Base-by-base conservation (phyloP, 2,329 filamentous ascomycete species). In the Calonectria hongkongensis region DNA sequence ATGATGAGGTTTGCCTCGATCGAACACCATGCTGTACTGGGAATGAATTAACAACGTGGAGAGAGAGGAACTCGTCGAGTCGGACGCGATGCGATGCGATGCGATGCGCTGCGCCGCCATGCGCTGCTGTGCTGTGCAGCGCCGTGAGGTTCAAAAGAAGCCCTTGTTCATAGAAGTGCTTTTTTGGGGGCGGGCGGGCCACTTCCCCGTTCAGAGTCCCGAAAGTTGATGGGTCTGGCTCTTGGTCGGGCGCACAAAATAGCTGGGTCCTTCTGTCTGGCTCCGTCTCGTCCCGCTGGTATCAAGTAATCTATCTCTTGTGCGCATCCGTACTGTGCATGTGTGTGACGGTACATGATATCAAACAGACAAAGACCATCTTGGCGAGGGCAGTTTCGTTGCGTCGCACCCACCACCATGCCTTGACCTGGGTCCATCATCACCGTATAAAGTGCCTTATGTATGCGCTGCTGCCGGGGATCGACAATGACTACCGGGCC, bases 401-500 rank as follows among this genome's bases (percentile, higher is more conserved):
- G 64, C 56, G 63, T 64, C 67, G 56, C 69, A 50, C 47, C 56
- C 63, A 67, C 64, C 64, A 68, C 58, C 28, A 64, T 67, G 64
- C 39, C 64, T 64, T 64, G 65, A 72, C 67, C 70, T 63, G 58
- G 70, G 64, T 58, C 41, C 56, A 62, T 68, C 68, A 63, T 60
- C 58, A 68, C 71, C 71, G 71, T 73, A 68, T 62, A 65, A 56
- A 71, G 63, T 56, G 58, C 64, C 33, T 67, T 54, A 13, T 70
- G 56, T 66, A 67, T 73, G 71, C 71, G 54, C 71, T 68, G 71
- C 67, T 66, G 72, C 72, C 66, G 68, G 65, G 68, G 72, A 74
- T 74, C 72, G 72, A 74, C 72, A 72, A 63, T 66, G 65, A 72
- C 62, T 74, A 72, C 72, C 72, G 68, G 69, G 45, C 63, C 60